Evolutionary conservation across 2,329 filamentous ascomycete species (phyloP), one percentile per base, ranked within the genome.

Genomic region (Penicillium digitatum): DNA sequence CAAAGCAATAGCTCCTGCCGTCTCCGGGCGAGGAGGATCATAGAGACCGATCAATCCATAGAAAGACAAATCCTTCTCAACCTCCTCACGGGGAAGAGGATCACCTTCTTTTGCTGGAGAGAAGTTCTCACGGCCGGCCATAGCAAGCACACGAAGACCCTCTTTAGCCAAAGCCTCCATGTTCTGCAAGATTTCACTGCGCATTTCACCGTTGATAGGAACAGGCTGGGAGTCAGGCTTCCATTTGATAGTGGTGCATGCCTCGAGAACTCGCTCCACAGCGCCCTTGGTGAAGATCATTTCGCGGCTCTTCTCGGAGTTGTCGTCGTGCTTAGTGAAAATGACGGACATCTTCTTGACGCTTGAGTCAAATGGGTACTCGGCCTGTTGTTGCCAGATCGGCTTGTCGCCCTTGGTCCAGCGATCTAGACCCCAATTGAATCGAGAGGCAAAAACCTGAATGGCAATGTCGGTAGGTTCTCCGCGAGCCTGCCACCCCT

Each of bases 11-110:
- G 88, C 86, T 1, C 79, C 81, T 22, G 86, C 88, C 0, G 90
- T 91, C 74, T 95, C 90, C 2, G 85, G 83, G 1, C 90, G 88
- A 52, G 90, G 90, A 3, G 90, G 90, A 63, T 95, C 90, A 68
- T 94, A 93, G 59, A 95, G 87, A 53, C 90, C 90, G 46, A 88
- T 86, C 10, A 96, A 81, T n/a, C 91, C 92, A 14, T 89, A 82
- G 58, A 95, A 88, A 3, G 80, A 81, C 31, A 96, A 82, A 29
- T 83, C 78, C 34, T 78, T 76, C 68, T 95, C 90, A 14, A 93
- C 81, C 5, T 79, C 74, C 6, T 77, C 74, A 6, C 90, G 87
- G 18, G 65, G 59, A 22, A 67, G 64, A 7, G 64, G 59, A 12
- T 66, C 64, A 8, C 62, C 63, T 16, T 55, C 49, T 10, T 61